Base-by-base conservation (phyloP, 805 yeast genomes). In the Candida nitratophila region DNA sequence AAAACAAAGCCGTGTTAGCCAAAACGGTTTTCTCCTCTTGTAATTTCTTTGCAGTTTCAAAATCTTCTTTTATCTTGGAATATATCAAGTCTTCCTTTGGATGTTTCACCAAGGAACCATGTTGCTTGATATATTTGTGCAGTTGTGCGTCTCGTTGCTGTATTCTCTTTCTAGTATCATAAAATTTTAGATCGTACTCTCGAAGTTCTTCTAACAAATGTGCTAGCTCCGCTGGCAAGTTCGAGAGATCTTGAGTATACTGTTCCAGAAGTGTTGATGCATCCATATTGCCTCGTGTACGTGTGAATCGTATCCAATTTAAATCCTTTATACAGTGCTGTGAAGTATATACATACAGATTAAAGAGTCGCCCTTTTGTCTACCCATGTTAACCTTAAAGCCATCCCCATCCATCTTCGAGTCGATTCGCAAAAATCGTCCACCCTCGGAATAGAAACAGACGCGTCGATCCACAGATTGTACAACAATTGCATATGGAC, bases 151-250 rank as follows among this genome's bases (percentile, higher is more conserved):
- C 98, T 51, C 83, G 74, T 46, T 79, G 81, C 52, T 75, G 80
- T 49, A 80, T 75, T 52, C 84, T 76, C 56, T 77, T 78, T 44
- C 86, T 72, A 8, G 76, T 70, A 44, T 86, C 95, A 54, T 77
- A 76, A 26, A 83, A 67, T 53, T 76, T 77, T 34, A 70, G 54
- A 58, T 91, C 98, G 47, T 82, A 77, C 33, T 71, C 74, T 42
- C 82, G 74, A 32, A 91, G 73, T 61, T 93, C 98, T 42, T 85
- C 85, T 40, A 91, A 66, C 32, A 88, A 66, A 55, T 85, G 87
- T 43, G 82, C 82, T 37, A 91, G 74, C 63, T 91, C 99, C 5
- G 87, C 81, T 21, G 96, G 96, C 37, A 93, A 72, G 54, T 90
- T 91, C 11, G 91, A 79, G 37, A 91, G 45, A 44, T 65, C 68